These are phyloP conservation scores for Biscogniauxia sp. DNA, from an alignment of 2,329 filamentous ascomycete species.

Conservation along the genomic window DNA sequence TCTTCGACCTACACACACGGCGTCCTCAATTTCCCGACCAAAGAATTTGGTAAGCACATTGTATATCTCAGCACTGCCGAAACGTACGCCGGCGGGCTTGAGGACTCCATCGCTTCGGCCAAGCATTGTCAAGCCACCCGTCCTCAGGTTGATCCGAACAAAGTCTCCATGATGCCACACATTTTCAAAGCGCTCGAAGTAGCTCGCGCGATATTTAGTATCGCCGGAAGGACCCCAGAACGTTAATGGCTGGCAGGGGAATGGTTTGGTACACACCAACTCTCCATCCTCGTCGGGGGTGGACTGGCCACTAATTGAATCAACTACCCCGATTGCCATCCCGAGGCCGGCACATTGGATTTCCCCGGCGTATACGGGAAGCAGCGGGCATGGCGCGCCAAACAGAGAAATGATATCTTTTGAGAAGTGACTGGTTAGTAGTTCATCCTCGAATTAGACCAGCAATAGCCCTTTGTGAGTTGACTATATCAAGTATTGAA, in stretches of 20 bases:
- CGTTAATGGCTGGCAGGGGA: slow-evolving; percentile 85
- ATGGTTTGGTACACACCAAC: slow-evolving; percentile 80
- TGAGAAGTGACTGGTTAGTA: background rate
- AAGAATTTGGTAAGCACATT: slow-evolving; percentile 89
- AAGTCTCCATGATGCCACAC: slow-evolving; percentile 97
- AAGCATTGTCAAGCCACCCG: slow-evolving; percentile 83
- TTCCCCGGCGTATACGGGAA: slow-evolving; percentile 70
- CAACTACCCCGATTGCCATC: slow-evolving; percentile 69
- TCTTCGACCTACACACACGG: slow-evolving; percentile 80
- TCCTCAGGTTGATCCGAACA: slow-evolving; percentile 65
- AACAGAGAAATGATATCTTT: slow-evolving; percentile 96
- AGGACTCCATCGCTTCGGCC: slow-evolving; percentile 89
- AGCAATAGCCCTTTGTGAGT: background rate
- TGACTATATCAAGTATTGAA: too few relatives aligned
- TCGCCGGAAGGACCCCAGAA: slow-evolving; percentile 78
- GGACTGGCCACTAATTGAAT: slow-evolving; percentile 54
- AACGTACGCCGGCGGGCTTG: slow-evolving; percentile 87
- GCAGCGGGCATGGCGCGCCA: slow-evolving; percentile 74
- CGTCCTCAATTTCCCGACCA: slow-evolving; percentile 73
- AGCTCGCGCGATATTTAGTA: slow-evolving; percentile 76
- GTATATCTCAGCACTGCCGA: slow-evolving; percentile 94
- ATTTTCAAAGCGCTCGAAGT: slow-evolving; percentile 79
- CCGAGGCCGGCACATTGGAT: slow-evolving; percentile 77
- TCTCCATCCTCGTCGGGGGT: slow-evolving; percentile 73
- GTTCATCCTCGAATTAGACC: background rate